Base-by-base conservation (phyloP, 2,329 filamentous ascomycete genomes). In the Phaeosphaeriaceae sp. region DNA sequence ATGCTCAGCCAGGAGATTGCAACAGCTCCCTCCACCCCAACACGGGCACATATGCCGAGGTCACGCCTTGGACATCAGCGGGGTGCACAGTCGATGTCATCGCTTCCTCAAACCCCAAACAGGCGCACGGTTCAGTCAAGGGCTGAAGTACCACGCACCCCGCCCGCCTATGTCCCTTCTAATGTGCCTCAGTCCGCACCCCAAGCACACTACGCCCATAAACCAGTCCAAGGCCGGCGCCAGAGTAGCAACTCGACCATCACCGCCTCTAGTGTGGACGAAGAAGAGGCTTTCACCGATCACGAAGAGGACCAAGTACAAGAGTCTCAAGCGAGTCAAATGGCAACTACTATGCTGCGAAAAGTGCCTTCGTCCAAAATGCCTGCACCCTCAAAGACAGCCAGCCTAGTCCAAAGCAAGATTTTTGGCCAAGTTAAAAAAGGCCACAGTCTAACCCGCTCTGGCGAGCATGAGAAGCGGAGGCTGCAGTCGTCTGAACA, bases 1-100 rank as follows among this genome's bases (percentile, higher is more conserved):
- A 90, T 92, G 48, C 81, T 93, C 34, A 91, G 85, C 69, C 87
- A 91, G 61, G 88, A 91, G 61, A 86, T 86, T 63, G 85, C 84
- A 56, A 91, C 87, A 60, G 87, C 89, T 1, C 87, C 89, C 1
- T 85, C 89, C 0, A 92, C 89, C 0, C 89, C 89, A 0, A 76
- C 79, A 18, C 70, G 81, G 76, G 46, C 56, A 16, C 56, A 76
- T 69, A 20, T 77, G 71, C 52, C 81, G 74, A 71, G 81, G 77
- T 65, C 80, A 70, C 50, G 76, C 42, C 77, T 82, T 46, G 84
- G 84, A 47, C 91, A 96, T 69, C 84, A 82, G 15, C 85, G 91
- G 59, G 89, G 87, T 50, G 84, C 87, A 23, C 90, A 95, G 69
- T 94, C 90, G 36, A 79, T 96, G 70, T 95, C 92, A 0, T 94